Percentiles rank a stretch among this genome's conserved stretches.
Evolutionary conservation across 148 eudicot genomes (phyloP).

Genomic region (Arctostaphylos glauca): DNA sequence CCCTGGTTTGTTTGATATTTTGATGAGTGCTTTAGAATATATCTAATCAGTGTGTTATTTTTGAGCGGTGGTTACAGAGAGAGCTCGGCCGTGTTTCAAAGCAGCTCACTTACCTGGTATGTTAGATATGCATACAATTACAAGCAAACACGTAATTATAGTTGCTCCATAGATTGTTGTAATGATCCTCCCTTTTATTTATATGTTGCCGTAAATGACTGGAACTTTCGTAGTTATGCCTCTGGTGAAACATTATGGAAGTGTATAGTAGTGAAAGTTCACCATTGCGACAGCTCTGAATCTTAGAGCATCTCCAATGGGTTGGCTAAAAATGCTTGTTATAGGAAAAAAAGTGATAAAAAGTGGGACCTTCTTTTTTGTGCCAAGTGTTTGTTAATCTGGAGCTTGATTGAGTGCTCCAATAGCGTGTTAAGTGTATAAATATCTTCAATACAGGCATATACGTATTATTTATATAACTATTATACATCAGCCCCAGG

Average conservation of each 20-base stretch:
- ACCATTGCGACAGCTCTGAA: background rate
- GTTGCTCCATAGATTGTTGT: background rate
- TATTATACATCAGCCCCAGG: background rate
- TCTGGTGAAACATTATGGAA: background rate
- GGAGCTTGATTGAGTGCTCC: background rate
- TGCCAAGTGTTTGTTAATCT: background rate
- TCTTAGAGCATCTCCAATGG: background rate
- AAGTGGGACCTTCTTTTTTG: background rate
- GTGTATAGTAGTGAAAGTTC: background rate
- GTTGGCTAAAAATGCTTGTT: background rate
- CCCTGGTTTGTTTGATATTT: background rate
- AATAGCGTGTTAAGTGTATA: background rate
- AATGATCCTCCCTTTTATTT: background rate
- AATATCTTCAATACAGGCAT: background rate
- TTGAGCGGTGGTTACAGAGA: slow-evolving; percentile 43
- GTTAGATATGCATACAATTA: background rate
- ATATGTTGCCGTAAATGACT: background rate
- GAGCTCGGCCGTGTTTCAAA: slow-evolving; percentile 57
- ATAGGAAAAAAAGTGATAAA: background rate
- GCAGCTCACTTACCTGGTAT: slow-evolving; percentile 54
- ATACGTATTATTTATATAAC: too few species aligned
- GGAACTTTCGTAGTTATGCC: background rate
- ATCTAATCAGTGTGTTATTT: background rate
- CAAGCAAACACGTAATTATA: background rate
- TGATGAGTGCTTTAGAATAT: background rate